Evolutionary conservation across 768 basidiomycete genomes (phyloP).

Genomic region (Termitomyces sp.): DNA sequence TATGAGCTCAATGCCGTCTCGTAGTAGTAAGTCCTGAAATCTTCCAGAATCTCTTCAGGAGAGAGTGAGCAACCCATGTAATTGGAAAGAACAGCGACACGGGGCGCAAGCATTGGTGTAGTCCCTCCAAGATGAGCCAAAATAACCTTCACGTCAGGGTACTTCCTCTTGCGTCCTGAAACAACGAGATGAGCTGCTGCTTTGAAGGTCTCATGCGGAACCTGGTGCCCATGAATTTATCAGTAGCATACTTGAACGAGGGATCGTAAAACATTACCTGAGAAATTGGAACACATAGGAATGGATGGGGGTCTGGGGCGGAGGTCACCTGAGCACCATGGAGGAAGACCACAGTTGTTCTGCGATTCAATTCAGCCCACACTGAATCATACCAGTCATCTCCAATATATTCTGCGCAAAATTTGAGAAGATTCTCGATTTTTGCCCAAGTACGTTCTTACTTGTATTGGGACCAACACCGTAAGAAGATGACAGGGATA

Average conservation of each 20-base stretch:
- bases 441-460: constrained; percentile 21
- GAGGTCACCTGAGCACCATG: constrained; percentile 68
- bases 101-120: constrained; percentile 56
- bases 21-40: constrained; percentile 69
- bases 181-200: constrained; percentile 76
- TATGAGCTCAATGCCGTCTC: constrained; percentile 66
- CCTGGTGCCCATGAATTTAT: constrained; percentile 29
- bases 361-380: constrained; percentile 63
- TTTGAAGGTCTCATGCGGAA: constrained; percentile 79
- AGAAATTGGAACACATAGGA: constrained; percentile 61
- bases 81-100: constrained; percentile 60
- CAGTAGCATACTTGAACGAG: neutral
- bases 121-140: constrained; percentile 75
- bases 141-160: constrained; percentile 53
- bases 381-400: constrained; percentile 58
- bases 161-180: constrained; percentile 60
- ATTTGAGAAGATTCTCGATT: neutral
- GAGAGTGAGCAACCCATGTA: constrained; percentile 67
- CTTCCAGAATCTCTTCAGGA: constrained; percentile 59
- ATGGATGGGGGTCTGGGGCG: constrained; percentile 56
- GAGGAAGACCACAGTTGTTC: constrained; percentile 59
- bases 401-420: constrained; percentile 52
- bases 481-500: constrained; percentile 64
- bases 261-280: constrained; percentile 38
- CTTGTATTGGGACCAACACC: constrained; percentile 50